Conservation (phyloP, 169 alveolate species). For the Perkinsus olseni region DNA sequence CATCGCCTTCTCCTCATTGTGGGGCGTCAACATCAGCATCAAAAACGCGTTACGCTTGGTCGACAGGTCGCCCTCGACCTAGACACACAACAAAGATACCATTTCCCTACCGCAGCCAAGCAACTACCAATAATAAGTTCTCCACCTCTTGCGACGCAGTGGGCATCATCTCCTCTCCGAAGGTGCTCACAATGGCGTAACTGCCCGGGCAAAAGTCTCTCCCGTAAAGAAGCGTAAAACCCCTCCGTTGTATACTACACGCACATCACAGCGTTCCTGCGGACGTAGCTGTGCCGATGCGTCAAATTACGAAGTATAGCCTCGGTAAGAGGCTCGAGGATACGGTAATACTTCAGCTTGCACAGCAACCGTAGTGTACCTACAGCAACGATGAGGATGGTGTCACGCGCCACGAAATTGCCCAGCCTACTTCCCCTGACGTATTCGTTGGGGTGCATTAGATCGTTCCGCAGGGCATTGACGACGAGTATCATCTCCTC, state of each 20-base stretch:
- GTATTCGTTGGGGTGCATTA: slow-evolving; percentile 82
- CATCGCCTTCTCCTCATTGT: slow-evolving; percentile 70
- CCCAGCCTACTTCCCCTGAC: slow-evolving; percentile 63
- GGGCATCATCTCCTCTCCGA: slow-evolving; percentile 75
- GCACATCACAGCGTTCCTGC: slow-evolving; percentile 87
- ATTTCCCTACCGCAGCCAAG: neutral
- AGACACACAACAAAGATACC: neutral
- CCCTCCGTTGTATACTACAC: slow-evolving; percentile 7
- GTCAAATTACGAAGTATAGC: slow-evolving; percentile 71
- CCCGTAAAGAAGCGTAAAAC: neutral
- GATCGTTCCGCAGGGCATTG: slow-evolving; percentile 80
- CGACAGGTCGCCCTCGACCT: slow-evolving; percentile 70
- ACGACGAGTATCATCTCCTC: slow-evolving; percentile 79
- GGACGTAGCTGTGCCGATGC: slow-evolving; percentile 82
- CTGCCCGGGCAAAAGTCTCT: neutral
- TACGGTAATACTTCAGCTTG: slow-evolving; percentile 60
- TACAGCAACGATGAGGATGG: no score
- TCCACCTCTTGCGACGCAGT: slow-evolving; percentile 63
- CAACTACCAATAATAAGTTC: slow-evolving; percentile 35
- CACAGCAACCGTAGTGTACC: slow-evolving; percentile 73
- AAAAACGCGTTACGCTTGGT: slow-evolving; percentile 84
- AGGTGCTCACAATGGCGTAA: slow-evolving; percentile 61
- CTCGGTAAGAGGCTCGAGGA: slow-evolving; percentile 73
- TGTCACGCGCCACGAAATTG: neutral
- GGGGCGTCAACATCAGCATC: slow-evolving; percentile 53